Evolutionary conservation across 352 stramenopile species (phyloP).

Genomic region (Phytophthora agathidicida): DNA sequence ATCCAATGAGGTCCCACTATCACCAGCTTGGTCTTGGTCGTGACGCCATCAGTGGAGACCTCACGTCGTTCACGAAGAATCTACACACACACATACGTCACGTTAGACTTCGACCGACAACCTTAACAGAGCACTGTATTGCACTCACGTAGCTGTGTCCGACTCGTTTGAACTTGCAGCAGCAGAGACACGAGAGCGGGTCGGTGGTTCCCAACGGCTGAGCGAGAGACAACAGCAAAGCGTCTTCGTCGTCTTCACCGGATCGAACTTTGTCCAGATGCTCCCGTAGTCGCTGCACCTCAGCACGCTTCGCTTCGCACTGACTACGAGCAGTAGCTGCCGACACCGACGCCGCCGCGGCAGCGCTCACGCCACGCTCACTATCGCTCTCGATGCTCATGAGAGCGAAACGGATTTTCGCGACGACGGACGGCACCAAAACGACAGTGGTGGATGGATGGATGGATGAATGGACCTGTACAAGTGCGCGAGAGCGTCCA

Average conservation of each 20-base stretch:
- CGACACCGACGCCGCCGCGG: background rate
- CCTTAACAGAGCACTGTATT: background rate
- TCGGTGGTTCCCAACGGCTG: conserved; percentile 46
- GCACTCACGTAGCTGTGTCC: conserved; percentile 47
- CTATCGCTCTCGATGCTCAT: conserved; percentile 37
- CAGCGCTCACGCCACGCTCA: conserved; percentile 9
- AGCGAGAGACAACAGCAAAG: conserved; percentile 21
- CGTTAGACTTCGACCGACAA: conserved; percentile 9
- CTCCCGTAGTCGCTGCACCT: conserved; percentile 28
- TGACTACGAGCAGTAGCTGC: conserved; percentile 13
- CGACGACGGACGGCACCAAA: conserved; percentile 5
- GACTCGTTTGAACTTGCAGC: conserved; percentile 59
- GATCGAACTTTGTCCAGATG: conserved; percentile 24
- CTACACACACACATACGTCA: conserved; percentile 20
- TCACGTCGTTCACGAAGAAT: conserved; percentile 54
- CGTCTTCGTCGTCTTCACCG: conserved; percentile 32
- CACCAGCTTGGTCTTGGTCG: conserved; percentile 38
- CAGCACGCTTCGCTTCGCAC: conserved; percentile 22
- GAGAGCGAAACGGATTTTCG: conserved; percentile 8
- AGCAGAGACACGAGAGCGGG: conserved; percentile 62
- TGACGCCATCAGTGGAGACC: conserved; percentile 28
- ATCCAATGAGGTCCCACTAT: conserved; percentile 85
- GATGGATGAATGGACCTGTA: conserved; percentile 15
- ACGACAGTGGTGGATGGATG: conserved; percentile 1
- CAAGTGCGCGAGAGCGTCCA: conserved; percentile 23